These are phyloP conservation scores for Candida pini DNA, from an alignment of 805 yeast species.

Conservation along the genomic window DNA sequence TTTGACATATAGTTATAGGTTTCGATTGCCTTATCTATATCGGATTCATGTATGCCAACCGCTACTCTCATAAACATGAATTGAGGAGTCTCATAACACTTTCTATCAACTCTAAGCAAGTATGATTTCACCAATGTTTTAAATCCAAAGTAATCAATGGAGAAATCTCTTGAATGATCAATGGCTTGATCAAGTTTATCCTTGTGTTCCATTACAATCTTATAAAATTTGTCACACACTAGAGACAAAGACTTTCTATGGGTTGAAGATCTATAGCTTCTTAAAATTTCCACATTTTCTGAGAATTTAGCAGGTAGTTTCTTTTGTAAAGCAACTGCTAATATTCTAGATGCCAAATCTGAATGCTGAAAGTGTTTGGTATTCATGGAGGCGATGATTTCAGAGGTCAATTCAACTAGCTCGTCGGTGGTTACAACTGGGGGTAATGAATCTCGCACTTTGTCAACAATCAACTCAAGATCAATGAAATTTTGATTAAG, in stretches of 20 bases:
- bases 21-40: conserved; percentile 62
- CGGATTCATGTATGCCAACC: conserved; percentile 76
- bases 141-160: conserved; percentile 80
- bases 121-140: conserved; percentile 90
- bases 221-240: conserved; percentile 54
- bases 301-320: conserved; percentile 76
- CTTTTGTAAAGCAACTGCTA: conserved; percentile 77
- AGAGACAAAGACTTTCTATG: conserved; percentile 57
- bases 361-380: conserved; percentile 94
- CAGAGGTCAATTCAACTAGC: conserved; percentile 57
- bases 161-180: conserved; percentile 66
- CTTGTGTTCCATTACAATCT: conserved; percentile 51
- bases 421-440: conserved; percentile 41
- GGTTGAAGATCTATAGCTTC: conserved; percentile 65
- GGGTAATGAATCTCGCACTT: conserved; percentile 45
- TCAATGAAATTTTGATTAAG: conserved; percentile 39
- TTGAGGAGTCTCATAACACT: conserved; percentile 88
- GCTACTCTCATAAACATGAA: conserved; percentile 87
- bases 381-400: conserved; percentile 91
- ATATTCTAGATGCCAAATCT: conserved; percentile 83
- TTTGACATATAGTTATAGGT: conserved; percentile 85
- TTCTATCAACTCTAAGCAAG: conserved; percentile 56
- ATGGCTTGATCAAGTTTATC: conserved; percentile 65
- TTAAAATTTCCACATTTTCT: conserved; percentile 60
- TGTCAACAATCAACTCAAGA: conserved; percentile 40